Percentiles rank a stretch among this genome's conserved stretches.
phyloP scores from a whole-genome alignment of 352 stramenopile genomes.

The Halophytophthora polymorphica region DNA sequence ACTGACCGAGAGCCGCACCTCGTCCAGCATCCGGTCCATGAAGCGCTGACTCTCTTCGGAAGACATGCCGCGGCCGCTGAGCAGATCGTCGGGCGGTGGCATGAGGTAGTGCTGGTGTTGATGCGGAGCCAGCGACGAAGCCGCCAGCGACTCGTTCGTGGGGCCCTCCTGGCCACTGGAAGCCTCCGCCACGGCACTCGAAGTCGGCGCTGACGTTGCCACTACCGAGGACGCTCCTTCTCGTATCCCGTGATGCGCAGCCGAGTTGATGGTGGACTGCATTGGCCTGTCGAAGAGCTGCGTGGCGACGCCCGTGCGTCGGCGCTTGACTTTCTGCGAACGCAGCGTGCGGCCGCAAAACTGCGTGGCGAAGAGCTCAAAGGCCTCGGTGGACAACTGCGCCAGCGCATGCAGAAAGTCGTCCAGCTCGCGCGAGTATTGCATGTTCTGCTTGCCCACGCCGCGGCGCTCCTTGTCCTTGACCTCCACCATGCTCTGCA shows the following conservation, averaged over 20 bases:
- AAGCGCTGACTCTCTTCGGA: constrained; percentile 73
- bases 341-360: constrained; percentile 73
- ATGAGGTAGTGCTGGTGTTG: constrained; percentile 43
- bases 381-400: constrained; percentile 64
- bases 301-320: constrained; percentile 7
- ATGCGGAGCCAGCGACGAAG: constrained; percentile 11
- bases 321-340: constrained; percentile 74
- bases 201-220: too few species aligned
- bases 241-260: not conserved
- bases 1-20: constrained; percentile 49
- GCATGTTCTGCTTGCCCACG: constrained; percentile 85
- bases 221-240: not conserved
- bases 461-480: constrained; percentile 81
- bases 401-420: constrained; percentile 68
- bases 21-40: constrained; percentile 77
- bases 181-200: not conserved
- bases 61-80: constrained; percentile 38
- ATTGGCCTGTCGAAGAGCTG: not conserved
- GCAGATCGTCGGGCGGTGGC: constrained; percentile 39
- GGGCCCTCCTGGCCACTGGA: constrained; percentile 9
- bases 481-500: constrained; percentile 78
- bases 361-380: constrained; percentile 70
- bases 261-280: not conserved
- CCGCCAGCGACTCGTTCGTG: constrained; percentile 8
- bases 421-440: constrained; percentile 68